phyloP scores from a whole-genome alignment of 73 alveolate genomes.

The Paramecium primaurelia region DNA sequence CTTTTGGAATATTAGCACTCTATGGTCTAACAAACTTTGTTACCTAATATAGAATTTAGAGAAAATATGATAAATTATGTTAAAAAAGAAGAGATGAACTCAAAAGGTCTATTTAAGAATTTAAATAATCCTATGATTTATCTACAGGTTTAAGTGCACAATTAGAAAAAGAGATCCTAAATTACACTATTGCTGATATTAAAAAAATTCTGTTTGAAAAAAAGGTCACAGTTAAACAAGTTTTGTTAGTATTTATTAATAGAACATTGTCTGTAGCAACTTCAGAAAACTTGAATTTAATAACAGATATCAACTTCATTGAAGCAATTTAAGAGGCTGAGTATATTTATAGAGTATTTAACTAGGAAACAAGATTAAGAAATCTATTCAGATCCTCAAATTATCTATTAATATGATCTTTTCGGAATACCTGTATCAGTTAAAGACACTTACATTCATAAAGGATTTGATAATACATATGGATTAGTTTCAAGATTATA shows the following conservation, averaged over 20 bases:
- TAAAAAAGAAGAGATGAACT: not conserved
- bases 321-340: slow-evolving; percentile 57
- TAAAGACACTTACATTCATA: slow-evolving; percentile 63
- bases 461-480: slow-evolving; percentile 58
- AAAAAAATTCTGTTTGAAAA: not conserved
- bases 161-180: not conserved
- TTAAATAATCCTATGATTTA: not conserved
- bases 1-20: not conserved
- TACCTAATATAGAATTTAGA: not conserved
- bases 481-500: slow-evolving; percentile 49
- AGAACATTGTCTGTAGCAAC: slow-evolving; percentile 30
- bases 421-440: slow-evolving; percentile 82
- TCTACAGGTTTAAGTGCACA: not conserved
- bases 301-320: slow-evolving; percentile 36
- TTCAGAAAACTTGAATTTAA: not conserved
- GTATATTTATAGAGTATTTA: not conserved
- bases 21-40: not conserved
- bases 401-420: slow-evolving; percentile 33
- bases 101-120: not conserved
- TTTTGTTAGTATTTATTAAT: not conserved
- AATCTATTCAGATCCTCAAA: not conserved
- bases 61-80: not conserved
- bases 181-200: not conserved
- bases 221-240: not conserved
- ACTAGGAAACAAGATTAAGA: slow-evolving; percentile 20